Base-by-base conservation (phyloP, 345 rosid species). In the Ceriops tagal region DNA sequence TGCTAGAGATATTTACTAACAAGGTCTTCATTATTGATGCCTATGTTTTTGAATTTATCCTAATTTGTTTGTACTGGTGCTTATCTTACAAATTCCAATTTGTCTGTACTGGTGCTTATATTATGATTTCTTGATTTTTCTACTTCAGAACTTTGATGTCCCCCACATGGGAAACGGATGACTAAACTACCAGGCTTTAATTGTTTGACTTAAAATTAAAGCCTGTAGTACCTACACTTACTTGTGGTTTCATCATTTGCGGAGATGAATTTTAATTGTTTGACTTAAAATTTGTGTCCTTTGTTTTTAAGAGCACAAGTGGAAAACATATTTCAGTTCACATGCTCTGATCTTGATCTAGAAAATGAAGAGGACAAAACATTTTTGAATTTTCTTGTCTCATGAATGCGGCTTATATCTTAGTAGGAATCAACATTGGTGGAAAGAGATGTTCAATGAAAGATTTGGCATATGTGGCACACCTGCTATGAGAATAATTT, bases 401-500 rank as follows among this genome's bases (percentile, higher is more conserved):
- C 83, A 82, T 91, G 90, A 93, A 84, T 93, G 98, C 96, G 88
- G 97, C 92, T 86, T 86, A 78, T 89, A 78, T 82, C 86, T 95
- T 83, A 86, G 73, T 88, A 87, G 84, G 93, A 81, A 84, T 74
- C 80, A 84, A 82, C 88, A 84, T 88, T 87, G 89, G 86, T 90
- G 91, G 97, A 89, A 90, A 88, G 92, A 85, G 92, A 83, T 84
- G 86, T 90, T 82, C 91, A 86, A 79, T 86, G 91, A 86, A 87
- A 88, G 95, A 84, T 89, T 82, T 89, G 90, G 95, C 87, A 79
- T 93, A 80, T 80, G 87, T 91, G 87, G 86, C 92, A 83, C 73
- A 78, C 90, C 92, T 95, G 91, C 92, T 87, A 83, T 88, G 77
- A 95, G 96, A 90, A 89, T 90, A 85, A 76, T 91, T 95, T 95